Evolutionary conservation across 2,329 filamentous ascomycete genomes (phyloP).

Genomic region (Beauveria bassiana): DNA sequence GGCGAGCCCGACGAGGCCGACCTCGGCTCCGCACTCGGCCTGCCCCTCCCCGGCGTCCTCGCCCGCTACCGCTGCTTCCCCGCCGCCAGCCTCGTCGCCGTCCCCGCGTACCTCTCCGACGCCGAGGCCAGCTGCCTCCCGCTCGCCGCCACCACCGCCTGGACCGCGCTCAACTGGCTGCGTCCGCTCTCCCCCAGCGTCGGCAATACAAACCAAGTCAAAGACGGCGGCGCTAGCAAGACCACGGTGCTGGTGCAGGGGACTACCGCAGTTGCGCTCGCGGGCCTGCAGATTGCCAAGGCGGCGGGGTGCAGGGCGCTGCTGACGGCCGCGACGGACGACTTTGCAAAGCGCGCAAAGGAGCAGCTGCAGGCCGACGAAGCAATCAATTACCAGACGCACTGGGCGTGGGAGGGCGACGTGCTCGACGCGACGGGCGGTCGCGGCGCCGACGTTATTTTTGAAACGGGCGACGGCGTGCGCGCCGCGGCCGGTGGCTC

Average conservation of each 20-base stretch:
- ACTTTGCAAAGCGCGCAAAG: slow-evolving; percentile 39
- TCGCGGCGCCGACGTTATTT: slow-evolving; percentile 44
- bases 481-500: too few relatives aligned
- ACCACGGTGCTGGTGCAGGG: slow-evolving; percentile 44
- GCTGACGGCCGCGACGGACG: slow-evolving; percentile 47
- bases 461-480: slow-evolving; percentile 47
- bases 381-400: slow-evolving; percentile 46
- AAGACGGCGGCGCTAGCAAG: slow-evolving; percentile 28
- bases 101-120: slow-evolving; percentile 48
- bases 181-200: slow-evolving; percentile 39
- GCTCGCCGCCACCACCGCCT: slow-evolving; percentile 55
- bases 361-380: slow-evolving; percentile 42
- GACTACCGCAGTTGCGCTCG: slow-evolving; percentile 45
- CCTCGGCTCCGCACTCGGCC: slow-evolving; percentile 50
- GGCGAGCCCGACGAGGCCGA: slow-evolving; percentile 52
- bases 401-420: slow-evolving; percentile 41
- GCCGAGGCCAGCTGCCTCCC: slow-evolving; percentile 55
- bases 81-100: slow-evolving; percentile 44
- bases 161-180: slow-evolving; percentile 58
- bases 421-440: slow-evolving; percentile 38
- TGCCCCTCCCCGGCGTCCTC: slow-evolving; percentile 51
- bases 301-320: slow-evolving; percentile 43
- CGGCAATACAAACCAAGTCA: not conserved
- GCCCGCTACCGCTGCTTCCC: slow-evolving; percentile 53
- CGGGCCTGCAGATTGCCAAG: slow-evolving; percentile 46